Percentiles rank a stretch among this genome's conserved stretches.
Conservation (phyloP, 306 rosid species). For the Morella rubra region DNA sequence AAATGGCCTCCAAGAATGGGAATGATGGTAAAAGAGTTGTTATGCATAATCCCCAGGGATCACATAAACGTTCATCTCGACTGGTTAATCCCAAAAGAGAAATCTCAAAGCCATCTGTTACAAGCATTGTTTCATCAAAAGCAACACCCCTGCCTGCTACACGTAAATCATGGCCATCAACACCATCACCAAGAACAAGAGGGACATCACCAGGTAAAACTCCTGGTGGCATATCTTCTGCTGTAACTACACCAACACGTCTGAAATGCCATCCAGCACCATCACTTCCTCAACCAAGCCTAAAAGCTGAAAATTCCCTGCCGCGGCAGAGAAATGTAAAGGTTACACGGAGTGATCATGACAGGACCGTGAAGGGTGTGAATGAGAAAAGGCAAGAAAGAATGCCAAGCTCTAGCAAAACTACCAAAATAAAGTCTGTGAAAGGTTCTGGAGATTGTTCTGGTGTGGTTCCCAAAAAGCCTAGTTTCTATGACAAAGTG, state of each 20-base stretch:
- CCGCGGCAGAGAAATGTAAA: slow-evolving; percentile 55
- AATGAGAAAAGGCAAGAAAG: slow-evolving; percentile 56
- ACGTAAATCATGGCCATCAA: slow-evolving; percentile 87
- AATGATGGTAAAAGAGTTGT: slow-evolving; percentile 46
- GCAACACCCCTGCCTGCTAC: slow-evolving; percentile 63
- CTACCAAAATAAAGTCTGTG: slow-evolving; percentile 51
- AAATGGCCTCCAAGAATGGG: slow-evolving; percentile 55
- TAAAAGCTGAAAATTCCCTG: slow-evolving; percentile 57
- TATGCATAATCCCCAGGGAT: slow-evolving; percentile 50
- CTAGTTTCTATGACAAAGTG: slow-evolving; percentile 53
- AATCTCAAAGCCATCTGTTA: slow-evolving; percentile 46
- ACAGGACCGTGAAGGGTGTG: slow-evolving; percentile 45
- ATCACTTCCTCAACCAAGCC: slow-evolving; percentile 44
- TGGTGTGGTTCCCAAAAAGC: slow-evolving; percentile 47
- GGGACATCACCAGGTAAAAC: slow-evolving; percentile 64
- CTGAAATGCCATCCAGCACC: slow-evolving; percentile 49
- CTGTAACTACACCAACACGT: slow-evolving; percentile 58
- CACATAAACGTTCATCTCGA: slow-evolving; percentile 49
- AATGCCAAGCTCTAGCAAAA: slow-evolving; percentile 49
- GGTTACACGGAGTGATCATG: slow-evolving; percentile 42
- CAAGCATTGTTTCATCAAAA: slow-evolving; percentile 55
- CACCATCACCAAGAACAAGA: slow-evolving; percentile 58
- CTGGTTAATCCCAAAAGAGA: slow-evolving; percentile 56
- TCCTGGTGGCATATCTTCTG: slow-evolving; percentile 49
- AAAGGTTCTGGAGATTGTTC: slow-evolving; percentile 53